Evolutionary conservation across 805 yeast genomes (phyloP).

Genomic region (Middelhovenomyces tepae): DNA sequence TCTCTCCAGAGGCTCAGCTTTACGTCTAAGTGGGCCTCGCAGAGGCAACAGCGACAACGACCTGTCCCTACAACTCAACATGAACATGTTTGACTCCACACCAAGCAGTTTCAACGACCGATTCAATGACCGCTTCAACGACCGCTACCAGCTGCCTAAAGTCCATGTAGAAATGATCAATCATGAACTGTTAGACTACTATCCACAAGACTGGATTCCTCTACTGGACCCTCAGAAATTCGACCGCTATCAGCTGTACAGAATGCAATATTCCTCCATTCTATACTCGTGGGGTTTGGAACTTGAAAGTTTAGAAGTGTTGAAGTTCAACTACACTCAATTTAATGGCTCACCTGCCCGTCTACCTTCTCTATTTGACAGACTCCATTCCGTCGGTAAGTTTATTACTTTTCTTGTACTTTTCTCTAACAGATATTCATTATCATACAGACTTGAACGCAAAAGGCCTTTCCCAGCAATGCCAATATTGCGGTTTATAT

Average conservation of each 20-base stretch:
- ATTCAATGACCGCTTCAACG: background rate
- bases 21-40: too few relatives aligned
- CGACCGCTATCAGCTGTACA: constrained; percentile 33
- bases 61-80: too few relatives aligned
- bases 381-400: constrained; percentile 16
- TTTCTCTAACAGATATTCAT: constrained; percentile 2
- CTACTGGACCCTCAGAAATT: constrained; percentile 35
- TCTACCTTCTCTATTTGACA: constrained; percentile 1
- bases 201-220: constrained; percentile 29
- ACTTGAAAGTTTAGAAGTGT: constrained; percentile 64
- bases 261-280: constrained; percentile 70
- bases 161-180: constrained; percentile 43
- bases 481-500: constrained; percentile 58
- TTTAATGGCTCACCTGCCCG: constrained; percentile 3
- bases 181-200: constrained; percentile 35
- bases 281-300: constrained; percentile 79
- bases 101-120: constrained; percentile 13
- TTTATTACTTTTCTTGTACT: constrained; percentile 14
- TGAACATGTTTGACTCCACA: too few relatives aligned
- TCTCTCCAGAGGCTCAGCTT: too few relatives aligned
- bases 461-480: constrained; percentile 23
- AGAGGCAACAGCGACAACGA: too few relatives aligned
- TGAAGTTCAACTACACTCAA: constrained; percentile 53
- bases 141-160: constrained; percentile 11
- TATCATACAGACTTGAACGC: background rate